Percentiles rank a stretch among this genome's conserved stretches.
phyloP scores from a whole-genome alignment of 345 rosid species.

The Carallia brachiata region DNA sequence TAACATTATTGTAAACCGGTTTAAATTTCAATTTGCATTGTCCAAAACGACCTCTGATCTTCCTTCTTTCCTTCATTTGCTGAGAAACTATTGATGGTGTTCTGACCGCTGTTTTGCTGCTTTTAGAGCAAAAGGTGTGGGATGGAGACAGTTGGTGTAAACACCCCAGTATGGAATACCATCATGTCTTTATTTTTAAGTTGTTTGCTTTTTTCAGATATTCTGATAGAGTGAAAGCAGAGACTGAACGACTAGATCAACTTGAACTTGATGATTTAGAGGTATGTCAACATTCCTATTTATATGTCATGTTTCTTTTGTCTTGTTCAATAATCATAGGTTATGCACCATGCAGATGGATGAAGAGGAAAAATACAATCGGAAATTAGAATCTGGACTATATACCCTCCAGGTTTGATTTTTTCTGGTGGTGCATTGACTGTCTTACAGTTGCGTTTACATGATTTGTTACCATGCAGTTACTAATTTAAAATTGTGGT shows the following conservation, averaged over 20 bases:
- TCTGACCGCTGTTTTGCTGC: not conserved
- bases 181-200: not conserved
- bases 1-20: not conserved
- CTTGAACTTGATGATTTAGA: conserved; percentile 87
- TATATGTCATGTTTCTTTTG: conserved; percentile 2
- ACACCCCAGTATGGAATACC: not conserved
- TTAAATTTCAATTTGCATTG: conserved; percentile 5
- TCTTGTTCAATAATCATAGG: conserved; percentile 9
- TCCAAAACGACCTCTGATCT: not conserved
- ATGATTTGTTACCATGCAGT: too few species aligned
- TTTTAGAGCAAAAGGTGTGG: not conserved
- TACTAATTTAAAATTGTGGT: too few species aligned
- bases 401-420: conserved; percentile 88
- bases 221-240: conserved; percentile 75
- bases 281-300: conserved; percentile 40
- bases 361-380: conserved; percentile 82
- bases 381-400: conserved; percentile 87
- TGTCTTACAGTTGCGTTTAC: not conserved
- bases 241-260: conserved; percentile 60
- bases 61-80: too few species aligned
- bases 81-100: not conserved
- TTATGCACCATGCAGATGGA: conserved; percentile 54
- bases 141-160: not conserved
- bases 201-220: conserved; percentile 46
- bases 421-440: conserved; percentile 1